Base-by-base conservation (phyloP, 2,329 filamentous ascomycete genomes). In the Aspergillus spinulosporus region DNA sequence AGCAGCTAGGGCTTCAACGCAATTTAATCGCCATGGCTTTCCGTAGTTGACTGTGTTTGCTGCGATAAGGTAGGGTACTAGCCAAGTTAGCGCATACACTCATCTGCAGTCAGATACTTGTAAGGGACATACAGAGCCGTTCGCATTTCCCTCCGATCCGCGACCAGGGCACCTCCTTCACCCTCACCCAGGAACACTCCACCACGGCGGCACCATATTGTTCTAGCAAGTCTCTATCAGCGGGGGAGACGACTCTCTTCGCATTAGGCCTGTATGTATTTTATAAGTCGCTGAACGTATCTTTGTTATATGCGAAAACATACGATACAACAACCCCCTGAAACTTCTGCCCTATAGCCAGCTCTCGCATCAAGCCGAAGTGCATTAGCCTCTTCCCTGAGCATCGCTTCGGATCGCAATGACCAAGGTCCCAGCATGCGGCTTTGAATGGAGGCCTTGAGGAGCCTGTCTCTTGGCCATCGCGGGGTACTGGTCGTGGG, bases 11-110 rank as follows among this genome's bases (percentile, higher is more conserved):
- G 94, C 94, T 78, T 99, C 94, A 31, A 92, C 94, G 67, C 94
- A 99, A 74, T 99, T 99, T 60, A 99, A 74, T 53, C 92, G 82
- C 90, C 92, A 97, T 4, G 94, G 94, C 68, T 90, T 90, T 59
- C 94, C 94, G 76, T 99, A 99, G 77, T 99, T 99, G 69, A 97
- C 94, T 1, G 89, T 88, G 72, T 99, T 99, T 47, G 94, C 94
- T 4, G 94, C 94, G 49, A 99, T 92, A 5, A 99, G 86, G 73
- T 99, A 99, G 0, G 94, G 94, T 55, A 99, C 78, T 77, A 52
- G 32, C 37, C 8, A 6, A 45, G 26, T 29, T 32, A 45, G 26
- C 43, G 12, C 26, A 11, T n/a, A 29, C 5, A 15, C 21, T 8
- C n/a, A 11, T 6, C 5, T 12, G n/a, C 14, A 7, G 9, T 6